phyloP scores from a whole-genome alignment of 2,329 filamentous ascomycete genomes.

The Periconia digitata region DNA sequence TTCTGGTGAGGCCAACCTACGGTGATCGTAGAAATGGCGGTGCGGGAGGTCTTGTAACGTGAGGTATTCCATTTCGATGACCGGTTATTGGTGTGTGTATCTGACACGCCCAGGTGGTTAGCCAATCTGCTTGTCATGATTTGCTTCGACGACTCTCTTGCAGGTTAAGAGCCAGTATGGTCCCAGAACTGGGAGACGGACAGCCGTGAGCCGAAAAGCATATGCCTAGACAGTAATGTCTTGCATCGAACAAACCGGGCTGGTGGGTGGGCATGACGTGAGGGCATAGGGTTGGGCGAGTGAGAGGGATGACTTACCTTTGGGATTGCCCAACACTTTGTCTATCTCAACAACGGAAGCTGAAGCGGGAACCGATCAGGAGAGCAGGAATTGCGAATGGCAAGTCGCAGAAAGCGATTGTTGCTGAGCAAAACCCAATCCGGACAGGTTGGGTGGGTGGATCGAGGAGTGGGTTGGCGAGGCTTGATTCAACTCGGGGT shows the following conservation, averaged over 20 bases:
- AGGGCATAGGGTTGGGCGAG: neutral
- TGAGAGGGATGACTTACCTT: slow-evolving; percentile 5
- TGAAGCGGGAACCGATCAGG: neutral
- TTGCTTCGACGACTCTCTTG: neutral
- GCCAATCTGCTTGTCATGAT: neutral
- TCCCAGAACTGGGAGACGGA: neutral
- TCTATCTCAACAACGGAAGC: neutral
- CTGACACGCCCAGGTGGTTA: neutral
- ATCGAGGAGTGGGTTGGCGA: neutral
- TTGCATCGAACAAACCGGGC: too few relatives aligned
- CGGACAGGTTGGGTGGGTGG: too few relatives aligned
- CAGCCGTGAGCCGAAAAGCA: too few relatives aligned
- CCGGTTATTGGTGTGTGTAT: neutral
- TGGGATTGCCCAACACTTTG: neutral
- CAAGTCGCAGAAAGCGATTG: neutral
- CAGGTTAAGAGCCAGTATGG: neutral
- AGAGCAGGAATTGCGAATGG: neutral
- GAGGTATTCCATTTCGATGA: slow-evolving; percentile 38
- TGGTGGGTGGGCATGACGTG: slow-evolving; percentile 1
- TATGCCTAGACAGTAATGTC: too few relatives aligned
- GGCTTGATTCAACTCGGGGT: neutral
- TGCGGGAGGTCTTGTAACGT: slow-evolving; percentile 43
- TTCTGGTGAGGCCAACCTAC: slow-evolving; percentile 30
- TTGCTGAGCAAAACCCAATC: neutral
- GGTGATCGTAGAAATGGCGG: slow-evolving; percentile 31